Percentiles rank a stretch among this genome's conserved stretches.
These are phyloP conservation scores for Penicillium paradoxum DNA, from an alignment of 495 filamentous ascomycete species.

Conservation along the genomic window DNA sequence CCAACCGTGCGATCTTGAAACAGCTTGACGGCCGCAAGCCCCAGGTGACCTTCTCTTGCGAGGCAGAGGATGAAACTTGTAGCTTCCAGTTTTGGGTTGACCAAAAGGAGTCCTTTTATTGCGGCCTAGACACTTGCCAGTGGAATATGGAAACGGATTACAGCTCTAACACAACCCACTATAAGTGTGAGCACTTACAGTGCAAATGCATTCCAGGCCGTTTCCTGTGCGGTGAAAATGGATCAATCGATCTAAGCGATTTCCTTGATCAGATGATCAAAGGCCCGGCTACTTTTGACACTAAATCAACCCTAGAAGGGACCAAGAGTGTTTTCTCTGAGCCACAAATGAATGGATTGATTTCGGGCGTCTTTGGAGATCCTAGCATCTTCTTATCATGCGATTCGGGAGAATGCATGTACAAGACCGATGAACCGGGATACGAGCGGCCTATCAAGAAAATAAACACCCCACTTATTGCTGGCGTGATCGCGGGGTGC, in stretches of 20 bases:
- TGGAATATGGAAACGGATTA: slow-evolving; percentile 63
- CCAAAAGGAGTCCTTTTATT: slow-evolving; percentile 92
- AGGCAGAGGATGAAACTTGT: slow-evolving; percentile 65
- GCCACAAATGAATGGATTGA: slow-evolving; percentile 83
- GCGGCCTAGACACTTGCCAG: slow-evolving; percentile 73
- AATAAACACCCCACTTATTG: slow-evolving; percentile 96
- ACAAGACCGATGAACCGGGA: slow-evolving; percentile 86
- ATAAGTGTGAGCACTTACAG: slow-evolving; percentile 75
- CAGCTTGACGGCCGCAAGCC: slow-evolving; percentile 78
- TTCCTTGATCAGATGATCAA: slow-evolving; percentile 76
- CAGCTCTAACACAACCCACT: slow-evolving; percentile 73
- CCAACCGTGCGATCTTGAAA: slow-evolving; percentile 85
- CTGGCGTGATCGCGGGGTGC: slow-evolving; percentile 84
- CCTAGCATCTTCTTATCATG: slow-evolving; percentile 79
- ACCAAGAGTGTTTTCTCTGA: slow-evolving; percentile 73
- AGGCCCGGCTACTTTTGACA: slow-evolving; percentile 79
- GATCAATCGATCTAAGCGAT: slow-evolving; percentile 86
- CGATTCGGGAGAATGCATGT: slow-evolving; percentile 83
- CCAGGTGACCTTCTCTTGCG: slow-evolving; percentile 90
- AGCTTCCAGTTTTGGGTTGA: slow-evolving; percentile 99
- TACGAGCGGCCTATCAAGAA: slow-evolving; percentile 84
- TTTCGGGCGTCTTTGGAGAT: slow-evolving; percentile 84
- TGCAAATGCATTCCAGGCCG: slow-evolving; percentile 87
- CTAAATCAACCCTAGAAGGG: slow-evolving; percentile 57
- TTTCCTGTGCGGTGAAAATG: slow-evolving; percentile 87